Evolutionary conservation across 1,284 basidiomycete genomes (phyloP), one percentile per base, ranked within the genome.

Genomic region (Sanghuangporus weigelae): DNA sequence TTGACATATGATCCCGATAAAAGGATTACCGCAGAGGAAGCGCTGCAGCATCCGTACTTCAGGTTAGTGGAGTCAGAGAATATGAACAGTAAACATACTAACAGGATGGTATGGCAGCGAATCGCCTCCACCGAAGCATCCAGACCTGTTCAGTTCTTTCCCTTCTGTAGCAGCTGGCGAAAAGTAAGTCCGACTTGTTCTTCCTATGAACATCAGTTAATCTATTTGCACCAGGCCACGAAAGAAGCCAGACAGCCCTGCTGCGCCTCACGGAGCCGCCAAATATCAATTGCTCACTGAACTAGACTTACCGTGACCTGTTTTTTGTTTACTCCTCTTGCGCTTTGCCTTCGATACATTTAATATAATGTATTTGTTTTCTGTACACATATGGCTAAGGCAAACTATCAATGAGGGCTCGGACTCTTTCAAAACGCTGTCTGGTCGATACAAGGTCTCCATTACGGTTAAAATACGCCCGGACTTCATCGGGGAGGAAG

Each of bases 101-200:
- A 51, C 26, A 8, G 14, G 7, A 1, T 59, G 42, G 5, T 48
- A 26, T 8, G 26, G 4, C 70, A 96, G 93, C 4, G 97, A 99
- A 76, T 89, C 92, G 0, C 97, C 97, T 0, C 76, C 92, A 46
- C 96, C 97, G 0, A 98, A 99, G 71, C 96, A 99, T 74, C 94
- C 95, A n/a, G 95, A 98, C 71, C 79, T 96, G 60, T 99, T 99
- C 75, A 87, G 93, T 1, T 96, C 93, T 1, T 99, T 99, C 75
- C 97, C 97, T 16, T 96, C 93, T 48, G 85, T 91, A 21, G 97
- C 97, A n/a, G 95, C 95, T 2, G 97, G 97, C 23, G 97, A 99
- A 77, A 93, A 89, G 94, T 95, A 70, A 81, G 3, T 50, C 16
- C 16, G 44, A 51, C 19, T 57, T 16, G 40, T 42, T n/a, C 23